phyloP scores from a whole-genome alignment of 768 basidiomycete species.

The Hortiboletus flavorubellus region DNA sequence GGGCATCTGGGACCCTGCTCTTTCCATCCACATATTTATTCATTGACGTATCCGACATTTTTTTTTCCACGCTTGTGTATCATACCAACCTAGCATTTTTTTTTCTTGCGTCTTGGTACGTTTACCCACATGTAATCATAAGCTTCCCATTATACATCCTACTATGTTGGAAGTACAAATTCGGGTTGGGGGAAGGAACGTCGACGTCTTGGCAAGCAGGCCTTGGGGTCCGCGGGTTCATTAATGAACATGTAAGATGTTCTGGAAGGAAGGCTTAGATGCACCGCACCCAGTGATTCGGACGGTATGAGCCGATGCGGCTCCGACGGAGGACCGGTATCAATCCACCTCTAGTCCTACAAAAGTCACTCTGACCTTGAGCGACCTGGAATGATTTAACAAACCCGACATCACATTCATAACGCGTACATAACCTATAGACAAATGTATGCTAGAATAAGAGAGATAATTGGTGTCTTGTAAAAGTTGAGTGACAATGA shows the following conservation, averaged over 20 bases:
- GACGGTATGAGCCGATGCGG: neutral
- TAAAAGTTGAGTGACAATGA: neutral
- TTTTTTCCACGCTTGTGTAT: conserved; percentile 11
- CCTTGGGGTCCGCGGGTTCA: neutral
- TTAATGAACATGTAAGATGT: conserved; percentile 6
- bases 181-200: too few species aligned
- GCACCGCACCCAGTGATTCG: neutral
- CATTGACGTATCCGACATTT: conserved; percentile 11
- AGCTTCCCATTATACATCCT: neutral
- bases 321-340: neutral
- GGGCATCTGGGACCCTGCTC: conserved; percentile 6
- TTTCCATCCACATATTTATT: conserved; percentile 24
- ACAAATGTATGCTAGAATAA: neutral
- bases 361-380: too few species aligned
- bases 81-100: conserved; percentile 9
- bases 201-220: too few species aligned
- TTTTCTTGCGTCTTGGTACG: neutral
- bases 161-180: neutral
- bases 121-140: neutral
- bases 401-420: neutral
- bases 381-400: neutral
- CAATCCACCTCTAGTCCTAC: too few species aligned
- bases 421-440: neutral
- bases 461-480: neutral
- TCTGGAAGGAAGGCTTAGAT: neutral